A percentile compares a stretch with the other conserved stretches of the same genome.
phyloP scores from a whole-genome alignment of 805 yeast species.

The Candida fluviatilis region DNA sequence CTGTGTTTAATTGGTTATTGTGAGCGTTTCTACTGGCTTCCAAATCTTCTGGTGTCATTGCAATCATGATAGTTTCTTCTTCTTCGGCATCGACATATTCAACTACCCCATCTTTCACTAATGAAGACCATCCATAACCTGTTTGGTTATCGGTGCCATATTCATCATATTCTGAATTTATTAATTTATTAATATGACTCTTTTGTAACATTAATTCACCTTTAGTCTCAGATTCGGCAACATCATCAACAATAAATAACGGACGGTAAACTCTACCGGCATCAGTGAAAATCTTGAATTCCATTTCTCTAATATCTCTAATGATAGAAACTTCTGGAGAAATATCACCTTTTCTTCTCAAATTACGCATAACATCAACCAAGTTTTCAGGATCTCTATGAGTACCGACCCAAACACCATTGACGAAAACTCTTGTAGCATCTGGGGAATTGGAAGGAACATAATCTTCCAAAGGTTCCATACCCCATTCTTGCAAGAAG shows the following conservation, averaged over 20 bases:
- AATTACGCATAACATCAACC: slow-evolving; percentile 83
- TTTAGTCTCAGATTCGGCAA: slow-evolving; percentile 58
- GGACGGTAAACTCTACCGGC: slow-evolving; percentile 99
- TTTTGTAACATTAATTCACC: slow-evolving; percentile 83
- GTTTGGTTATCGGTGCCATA: slow-evolving; percentile 47
- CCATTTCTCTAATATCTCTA: slow-evolving; percentile 95
- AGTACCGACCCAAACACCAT: slow-evolving; percentile 99
- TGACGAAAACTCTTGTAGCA: slow-evolving; percentile 91
- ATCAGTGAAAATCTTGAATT: slow-evolving; percentile 93
- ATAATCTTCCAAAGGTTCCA: slow-evolving; percentile 95
- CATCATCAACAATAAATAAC: slow-evolving; percentile 86
- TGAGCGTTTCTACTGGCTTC: slow-evolving; percentile 54
- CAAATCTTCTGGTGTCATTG: slow-evolving; percentile 97
- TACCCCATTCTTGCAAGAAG: slow-evolving; percentile 97
- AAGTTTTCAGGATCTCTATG: slow-evolving; percentile 94
- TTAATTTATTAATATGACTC: slow-evolving; percentile 71
- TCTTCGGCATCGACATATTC: slow-evolving; percentile 99
- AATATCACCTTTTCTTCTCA: slow-evolving; percentile 93
- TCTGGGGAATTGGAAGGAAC: slow-evolving; percentile 89
- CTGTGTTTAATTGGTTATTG: slow-evolving; percentile 40
- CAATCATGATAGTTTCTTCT: slow-evolving; percentile 97
- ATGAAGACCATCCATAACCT: slow-evolving; percentile 76
- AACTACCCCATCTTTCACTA: slow-evolving; percentile 80
- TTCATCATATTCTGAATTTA: slow-evolving; percentile 61
- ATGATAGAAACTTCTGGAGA: slow-evolving; percentile 95